Evolutionary conservation across 208 protist species (phyloP).

Genomic region (Leishmania gerbilli): DNA sequence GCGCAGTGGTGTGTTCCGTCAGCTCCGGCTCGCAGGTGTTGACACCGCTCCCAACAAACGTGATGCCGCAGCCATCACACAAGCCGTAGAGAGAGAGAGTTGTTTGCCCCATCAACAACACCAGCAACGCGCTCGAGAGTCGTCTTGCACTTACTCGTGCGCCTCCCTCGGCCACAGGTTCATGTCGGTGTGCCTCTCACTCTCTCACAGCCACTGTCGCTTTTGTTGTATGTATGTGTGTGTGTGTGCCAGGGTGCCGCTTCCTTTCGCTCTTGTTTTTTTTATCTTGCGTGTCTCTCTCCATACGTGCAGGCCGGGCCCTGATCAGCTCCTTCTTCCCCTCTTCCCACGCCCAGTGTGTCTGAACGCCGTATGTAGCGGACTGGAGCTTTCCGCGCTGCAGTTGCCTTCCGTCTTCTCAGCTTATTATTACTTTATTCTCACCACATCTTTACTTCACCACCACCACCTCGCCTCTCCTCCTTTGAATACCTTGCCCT

Average conservation of each 20-base stretch:
- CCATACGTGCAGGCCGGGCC: not conserved
- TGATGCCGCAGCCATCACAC: slow-evolving; percentile 1
- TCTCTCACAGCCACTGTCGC: too few relatives aligned
- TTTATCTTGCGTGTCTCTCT: not conserved
- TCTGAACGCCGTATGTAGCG: not conserved
- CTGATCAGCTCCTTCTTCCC: not conserved
- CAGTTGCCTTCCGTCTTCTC: not conserved
- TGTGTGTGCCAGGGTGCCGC: not conserved
- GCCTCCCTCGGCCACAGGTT: not conserved
- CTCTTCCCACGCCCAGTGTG: not conserved
- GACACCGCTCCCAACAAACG: slow-evolving; percentile 19
- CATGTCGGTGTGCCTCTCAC: not conserved
- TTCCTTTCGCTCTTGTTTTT: not conserved
- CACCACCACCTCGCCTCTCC: not conserved
- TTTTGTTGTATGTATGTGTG: not conserved
- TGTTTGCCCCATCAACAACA: not conserved
- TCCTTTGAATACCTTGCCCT: not conserved
- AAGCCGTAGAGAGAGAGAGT: slow-evolving; percentile 12
- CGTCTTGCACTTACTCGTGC: not conserved
- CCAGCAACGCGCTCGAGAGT: not conserved
- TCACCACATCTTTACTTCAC: not conserved
- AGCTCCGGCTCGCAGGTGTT: slow-evolving; percentile 17
- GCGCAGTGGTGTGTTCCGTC: not conserved
- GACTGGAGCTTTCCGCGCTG: not conserved
- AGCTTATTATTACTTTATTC: not conserved